Evolutionary conservation across 2,329 filamentous ascomycete genomes (phyloP), one percentile per base, ranked within the genome.

Genomic region (Karstenula rhodostoma): DNA sequence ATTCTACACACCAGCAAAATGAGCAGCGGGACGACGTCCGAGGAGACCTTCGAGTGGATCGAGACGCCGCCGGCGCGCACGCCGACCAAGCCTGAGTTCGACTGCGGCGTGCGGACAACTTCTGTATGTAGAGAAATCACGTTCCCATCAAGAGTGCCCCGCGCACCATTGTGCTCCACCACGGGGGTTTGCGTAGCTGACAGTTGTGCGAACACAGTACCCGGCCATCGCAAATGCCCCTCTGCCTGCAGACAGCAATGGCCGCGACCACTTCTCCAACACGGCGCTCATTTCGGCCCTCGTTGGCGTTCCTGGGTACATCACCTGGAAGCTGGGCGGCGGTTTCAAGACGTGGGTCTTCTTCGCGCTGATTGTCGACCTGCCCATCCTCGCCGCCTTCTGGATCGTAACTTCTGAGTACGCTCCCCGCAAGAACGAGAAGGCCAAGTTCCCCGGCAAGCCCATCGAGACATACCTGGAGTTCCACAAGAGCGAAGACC

Each of bases 211-310:
- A 53, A 35, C 61, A 67, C 74, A 96, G 94, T 94, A 88, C 73
- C 90, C 92, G 33, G 82, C 93, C 63, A 98, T 98, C 82, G 92
- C 96, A 78, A 98, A 98, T 87, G 92, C 89, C 51, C 93, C 95
- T 67, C 88, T 98, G 46, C 95, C 95, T 40, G 94, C 94, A 67
- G 95, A 99, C 78, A 92, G 88, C 53, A 83, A 93, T 54, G 91
- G 93, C 67, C 89, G 86, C 79, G 93, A 96, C 69, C 89, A 84
- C 80, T 99, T 98, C 88, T 94, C 90, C 82, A 96, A 95, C 82
- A 81, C 84, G 70, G 81, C 90, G 71, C 89, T 98, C 68, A 84
- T 92, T 78, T 84, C 86, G 69, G 78, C 94, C 64, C 78, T 97
- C 63, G 78, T 87, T 63, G 79, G 87, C 60, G 84, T 96, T 46